phyloP scores from a whole-genome alignment of 371 early-diverging fungal genomes.

The Mortierella sp. region DNA sequence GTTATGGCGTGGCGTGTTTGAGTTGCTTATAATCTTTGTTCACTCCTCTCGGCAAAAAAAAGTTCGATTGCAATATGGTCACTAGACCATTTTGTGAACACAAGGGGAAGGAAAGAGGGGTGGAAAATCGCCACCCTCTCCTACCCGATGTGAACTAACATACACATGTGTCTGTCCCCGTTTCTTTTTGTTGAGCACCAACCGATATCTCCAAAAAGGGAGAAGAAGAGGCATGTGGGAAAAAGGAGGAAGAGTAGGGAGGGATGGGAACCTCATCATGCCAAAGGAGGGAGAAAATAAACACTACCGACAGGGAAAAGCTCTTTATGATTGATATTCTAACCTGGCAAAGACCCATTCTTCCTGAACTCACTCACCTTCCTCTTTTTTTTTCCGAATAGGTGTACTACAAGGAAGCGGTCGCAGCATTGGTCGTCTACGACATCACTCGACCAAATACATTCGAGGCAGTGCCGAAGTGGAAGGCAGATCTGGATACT shows the following conservation, averaged over 20 bases:
- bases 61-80: neutral
- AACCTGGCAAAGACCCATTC: neutral
- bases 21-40: neutral
- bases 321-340: neutral
- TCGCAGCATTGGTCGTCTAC: constrained; percentile 84
- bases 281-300: neutral
- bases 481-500: constrained; percentile 78
- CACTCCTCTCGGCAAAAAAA: neutral
- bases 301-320: neutral
- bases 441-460: constrained; percentile 82
- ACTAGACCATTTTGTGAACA: neutral
- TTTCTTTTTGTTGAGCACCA: neutral
- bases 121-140: neutral
- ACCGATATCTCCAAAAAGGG: neutral
- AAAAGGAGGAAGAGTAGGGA: neutral
- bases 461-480: constrained; percentile 79
- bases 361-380: neutral
- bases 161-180: neutral
- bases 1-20: neutral
- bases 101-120: neutral
- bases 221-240: neutral
- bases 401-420: constrained; percentile 87
- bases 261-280: neutral
- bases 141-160: neutral
- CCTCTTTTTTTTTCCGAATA: constrained; percentile 1